Evolutionary conservation across 441 rosid species (phyloP).

Genomic region (Biscutella auriculata): DNA sequence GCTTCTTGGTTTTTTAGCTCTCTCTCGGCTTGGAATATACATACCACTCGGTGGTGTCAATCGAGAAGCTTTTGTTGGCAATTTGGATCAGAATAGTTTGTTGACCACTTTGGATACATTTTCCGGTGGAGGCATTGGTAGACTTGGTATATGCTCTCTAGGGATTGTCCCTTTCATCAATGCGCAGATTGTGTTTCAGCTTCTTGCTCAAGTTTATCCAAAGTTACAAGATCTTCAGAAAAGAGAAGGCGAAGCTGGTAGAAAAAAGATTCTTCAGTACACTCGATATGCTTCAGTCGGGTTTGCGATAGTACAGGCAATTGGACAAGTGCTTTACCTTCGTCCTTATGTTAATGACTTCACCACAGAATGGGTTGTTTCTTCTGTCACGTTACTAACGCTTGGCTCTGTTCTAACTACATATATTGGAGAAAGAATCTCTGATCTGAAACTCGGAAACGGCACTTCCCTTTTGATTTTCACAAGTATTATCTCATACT

Average conservation of each 20-base stretch:
- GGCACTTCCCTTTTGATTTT: slow-evolving; percentile 91
- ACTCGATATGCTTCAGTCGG: slow-evolving; percentile 92
- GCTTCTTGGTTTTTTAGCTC: slow-evolving; percentile 71
- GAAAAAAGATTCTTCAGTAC: slow-evolving; percentile 87
- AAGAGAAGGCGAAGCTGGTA: slow-evolving; percentile 97
- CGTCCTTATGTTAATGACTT: slow-evolving; percentile 90
- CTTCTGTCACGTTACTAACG: slow-evolving; percentile 72
- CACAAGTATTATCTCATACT: slow-evolving; percentile 89
- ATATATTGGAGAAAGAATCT: slow-evolving; percentile 76
- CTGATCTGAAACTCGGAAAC: slow-evolving; percentile 92
- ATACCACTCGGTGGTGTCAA: slow-evolving; percentile 93
- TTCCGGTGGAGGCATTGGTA: slow-evolving; percentile 96
- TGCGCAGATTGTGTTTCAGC: slow-evolving; percentile 95
- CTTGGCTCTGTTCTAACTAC: slow-evolving; percentile 86
- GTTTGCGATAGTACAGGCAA: slow-evolving; percentile 85
- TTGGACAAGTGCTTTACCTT: slow-evolving; percentile 82
- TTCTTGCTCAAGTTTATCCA: slow-evolving; percentile 88
- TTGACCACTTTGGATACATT: slow-evolving; percentile 90
- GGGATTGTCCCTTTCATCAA: slow-evolving; percentile 98
- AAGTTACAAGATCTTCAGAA: slow-evolving; percentile 98
- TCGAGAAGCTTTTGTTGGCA: slow-evolving; percentile 79
- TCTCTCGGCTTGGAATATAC: slow-evolving; percentile 88
- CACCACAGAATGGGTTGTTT: slow-evolving; percentile 71
- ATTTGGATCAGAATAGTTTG: slow-evolving; percentile 82
- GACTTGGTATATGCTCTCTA: slow-evolving; percentile 91